Evolutionary conservation across 2,329 filamentous ascomycete species (phyloP).

Genomic region (Colletotrichum filicis): DNA sequence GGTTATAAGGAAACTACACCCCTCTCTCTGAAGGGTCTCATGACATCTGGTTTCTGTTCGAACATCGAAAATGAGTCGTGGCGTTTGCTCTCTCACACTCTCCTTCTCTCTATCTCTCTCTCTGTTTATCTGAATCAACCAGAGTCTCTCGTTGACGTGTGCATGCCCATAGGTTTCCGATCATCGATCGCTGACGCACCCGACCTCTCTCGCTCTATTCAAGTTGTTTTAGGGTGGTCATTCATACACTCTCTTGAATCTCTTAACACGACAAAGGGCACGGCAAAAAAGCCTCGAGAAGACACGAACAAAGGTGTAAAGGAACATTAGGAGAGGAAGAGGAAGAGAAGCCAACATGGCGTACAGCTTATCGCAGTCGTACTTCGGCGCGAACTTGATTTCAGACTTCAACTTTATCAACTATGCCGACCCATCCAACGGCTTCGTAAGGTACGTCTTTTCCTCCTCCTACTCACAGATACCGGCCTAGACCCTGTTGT

Average conservation of each 20-base stretch:
- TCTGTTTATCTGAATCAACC: background rate
- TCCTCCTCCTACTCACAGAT: background rate
- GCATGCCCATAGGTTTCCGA: background rate
- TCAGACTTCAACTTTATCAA: constrained; percentile 62
- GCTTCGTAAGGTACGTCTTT: constrained; percentile 72
- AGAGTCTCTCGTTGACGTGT: constrained; percentile 21
- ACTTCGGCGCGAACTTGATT: constrained; percentile 55
- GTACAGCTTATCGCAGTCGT: constrained; percentile 56
- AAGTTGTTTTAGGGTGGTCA: background rate
- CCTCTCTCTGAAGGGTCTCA: background rate
- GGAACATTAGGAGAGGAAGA: background rate
- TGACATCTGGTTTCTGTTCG: background rate
- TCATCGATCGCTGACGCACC: background rate
- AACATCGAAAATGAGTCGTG: background rate
- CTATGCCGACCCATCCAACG: constrained; percentile 70
- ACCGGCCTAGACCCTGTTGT: background rate
- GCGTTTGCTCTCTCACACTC: background rate
- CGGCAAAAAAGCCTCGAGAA: background rate
- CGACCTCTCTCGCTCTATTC: background rate
- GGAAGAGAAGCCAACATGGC: constrained; percentile 23
- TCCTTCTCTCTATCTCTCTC: constrained; percentile 1
- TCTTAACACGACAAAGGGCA: background rate
- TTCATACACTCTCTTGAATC: background rate
- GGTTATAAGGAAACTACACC: constrained; percentile 21
- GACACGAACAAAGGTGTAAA: background rate